These are phyloP conservation scores for Paraglomus brasilianum DNA, from an alignment of 192 early-diverging fungal genomes.

Conservation along the genomic window DNA sequence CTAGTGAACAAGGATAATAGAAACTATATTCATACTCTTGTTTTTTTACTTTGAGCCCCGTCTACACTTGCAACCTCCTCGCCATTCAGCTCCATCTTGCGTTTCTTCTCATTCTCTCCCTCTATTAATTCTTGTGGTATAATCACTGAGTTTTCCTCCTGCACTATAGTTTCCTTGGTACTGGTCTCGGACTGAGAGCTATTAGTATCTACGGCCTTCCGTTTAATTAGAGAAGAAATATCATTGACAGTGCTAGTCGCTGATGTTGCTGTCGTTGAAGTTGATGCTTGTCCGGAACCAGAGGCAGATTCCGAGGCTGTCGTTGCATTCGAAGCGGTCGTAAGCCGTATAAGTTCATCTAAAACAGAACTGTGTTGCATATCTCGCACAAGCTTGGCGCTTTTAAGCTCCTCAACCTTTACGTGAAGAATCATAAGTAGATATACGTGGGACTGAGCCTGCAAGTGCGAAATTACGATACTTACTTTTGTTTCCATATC, in stretches of 20 bases:
- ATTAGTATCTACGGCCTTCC: slow-evolving; percentile 26
- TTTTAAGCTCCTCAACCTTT: slow-evolving; percentile 44
- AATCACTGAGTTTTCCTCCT: not conserved
- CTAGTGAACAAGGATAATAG: slow-evolving; percentile 2
- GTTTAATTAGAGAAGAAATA: slow-evolving; percentile 50
- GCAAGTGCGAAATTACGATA: not conserved
- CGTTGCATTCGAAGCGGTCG: slow-evolving; percentile 6
- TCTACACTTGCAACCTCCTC: slow-evolving; percentile 11
- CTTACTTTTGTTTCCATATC: slow-evolving; percentile 67
- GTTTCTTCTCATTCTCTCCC: slow-evolving; percentile 26
- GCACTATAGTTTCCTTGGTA: too few species aligned
- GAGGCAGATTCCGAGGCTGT: slow-evolving; percentile 8
- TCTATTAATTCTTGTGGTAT: slow-evolving; percentile 10
- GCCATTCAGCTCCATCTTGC: slow-evolving; percentile 33
- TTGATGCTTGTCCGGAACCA: not conserved
- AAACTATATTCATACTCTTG: not conserved
- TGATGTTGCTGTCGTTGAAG: slow-evolving; percentile 16
- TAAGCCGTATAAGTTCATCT: slow-evolving; percentile 25
- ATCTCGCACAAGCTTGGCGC: slow-evolving; percentile 37
- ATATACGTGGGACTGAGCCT: not conserved
- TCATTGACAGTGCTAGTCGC: slow-evolving; percentile 46
- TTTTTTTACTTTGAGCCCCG: slow-evolving; percentile 17
- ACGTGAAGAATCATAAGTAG: slow-evolving; percentile 5
- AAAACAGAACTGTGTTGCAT: slow-evolving; percentile 33
- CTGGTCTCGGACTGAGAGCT: too few species aligned